Percentiles rank a stretch among this genome's conserved stretches.
These are phyloP conservation scores for Aspergillus viridinutans DNA, from an alignment of 2,329 filamentous ascomycete genomes.

Conservation along the genomic window DNA sequence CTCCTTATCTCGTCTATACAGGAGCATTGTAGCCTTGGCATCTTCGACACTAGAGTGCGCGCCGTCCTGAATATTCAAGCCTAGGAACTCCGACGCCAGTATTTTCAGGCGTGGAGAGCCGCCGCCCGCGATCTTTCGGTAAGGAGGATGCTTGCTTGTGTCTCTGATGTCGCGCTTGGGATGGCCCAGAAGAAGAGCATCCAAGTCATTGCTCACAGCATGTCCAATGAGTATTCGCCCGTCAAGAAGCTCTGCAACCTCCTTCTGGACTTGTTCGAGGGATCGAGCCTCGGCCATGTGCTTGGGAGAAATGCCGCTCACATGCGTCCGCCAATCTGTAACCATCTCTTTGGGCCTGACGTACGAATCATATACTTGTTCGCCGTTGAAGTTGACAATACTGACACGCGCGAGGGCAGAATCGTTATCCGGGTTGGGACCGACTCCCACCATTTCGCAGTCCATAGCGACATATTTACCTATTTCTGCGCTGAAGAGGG, in stretches of 20 bases:
- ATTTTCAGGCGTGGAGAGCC: slow-evolving; percentile 52
- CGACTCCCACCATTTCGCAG: slow-evolving; percentile 96
- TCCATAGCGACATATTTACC: slow-evolving; percentile 92
- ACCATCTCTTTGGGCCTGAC: slow-evolving; percentile 74
- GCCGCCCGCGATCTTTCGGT: slow-evolving; percentile 57
- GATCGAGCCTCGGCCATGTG: slow-evolving; percentile 66
- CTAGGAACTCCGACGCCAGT: slow-evolving; percentile 54
- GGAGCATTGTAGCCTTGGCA: slow-evolving; percentile 81
- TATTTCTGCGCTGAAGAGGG: slow-evolving; percentile 56
- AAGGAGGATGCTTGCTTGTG: slow-evolving; percentile 72
- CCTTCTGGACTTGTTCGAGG: slow-evolving; percentile 72
- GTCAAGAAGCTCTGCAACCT: slow-evolving; percentile 64
- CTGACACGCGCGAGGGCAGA: slow-evolving; percentile 82
- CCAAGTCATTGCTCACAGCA: slow-evolving; percentile 72
- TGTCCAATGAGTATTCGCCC: slow-evolving; percentile 77
- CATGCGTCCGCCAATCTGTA: slow-evolving; percentile 82
- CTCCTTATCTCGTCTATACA: slow-evolving; percentile 78
- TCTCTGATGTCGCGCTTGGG: slow-evolving; percentile 76
- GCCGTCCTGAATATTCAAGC: slow-evolving; percentile 56
- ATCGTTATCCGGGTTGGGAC: slow-evolving; percentile 56
- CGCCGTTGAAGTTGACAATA: slow-evolving; percentile 88
- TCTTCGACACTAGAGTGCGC: slow-evolving; percentile 66
- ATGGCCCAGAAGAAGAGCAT: slow-evolving; percentile 72
- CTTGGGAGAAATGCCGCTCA: slow-evolving; percentile 74
- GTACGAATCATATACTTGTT: slow-evolving; percentile 90